Conservation (phyloP, 441 rosid genomes). For the Pelargonium fulgidum region DNA sequence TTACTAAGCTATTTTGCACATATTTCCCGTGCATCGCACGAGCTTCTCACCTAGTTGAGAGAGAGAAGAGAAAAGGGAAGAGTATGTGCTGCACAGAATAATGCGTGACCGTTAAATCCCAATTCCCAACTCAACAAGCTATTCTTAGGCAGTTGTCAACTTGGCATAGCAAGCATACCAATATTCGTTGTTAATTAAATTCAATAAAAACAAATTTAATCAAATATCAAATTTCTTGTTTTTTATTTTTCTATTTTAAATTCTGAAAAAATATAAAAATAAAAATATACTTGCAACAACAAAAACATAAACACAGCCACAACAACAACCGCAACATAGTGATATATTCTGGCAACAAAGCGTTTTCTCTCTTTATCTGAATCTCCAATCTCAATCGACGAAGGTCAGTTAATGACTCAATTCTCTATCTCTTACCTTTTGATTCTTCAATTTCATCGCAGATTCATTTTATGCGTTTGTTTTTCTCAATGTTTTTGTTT, state of each 20-base stretch:
- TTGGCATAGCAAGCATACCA: slow-evolving; percentile 23
- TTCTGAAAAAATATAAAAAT: neutral
- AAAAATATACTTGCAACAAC: slow-evolving; percentile 10
- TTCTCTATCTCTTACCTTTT: slow-evolving; percentile 15
- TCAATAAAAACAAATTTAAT: neutral
- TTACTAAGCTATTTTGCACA: too few species aligned
- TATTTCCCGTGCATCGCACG: too few species aligned
- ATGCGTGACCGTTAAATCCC: slow-evolving; percentile 8
- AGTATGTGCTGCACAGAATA: neutral
- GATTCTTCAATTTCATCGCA: slow-evolving; percentile 9
- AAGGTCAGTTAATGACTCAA: slow-evolving; percentile 29
- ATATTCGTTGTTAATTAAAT: slow-evolving; percentile 18
- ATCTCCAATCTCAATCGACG: slow-evolving; percentile 20
- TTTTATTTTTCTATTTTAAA: neutral
- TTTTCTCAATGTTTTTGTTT: slow-evolving; percentile 7
- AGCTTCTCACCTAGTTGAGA: too few species aligned
- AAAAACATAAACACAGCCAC: slow-evolving; percentile 9
- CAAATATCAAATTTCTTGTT: neutral
- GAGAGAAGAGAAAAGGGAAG: neutral
- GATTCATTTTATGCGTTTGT: slow-evolving; percentile 11
- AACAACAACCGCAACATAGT: slow-evolving; percentile 17
- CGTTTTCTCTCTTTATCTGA: slow-evolving; percentile 4
- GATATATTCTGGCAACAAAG: slow-evolving; percentile 4
- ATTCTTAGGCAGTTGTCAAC: slow-evolving; percentile 37
- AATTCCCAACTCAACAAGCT: slow-evolving; percentile 22